Evolutionary conservation across 495 filamentous ascomycete species (phyloP).

Genomic region (Penicillium arizonense): DNA sequence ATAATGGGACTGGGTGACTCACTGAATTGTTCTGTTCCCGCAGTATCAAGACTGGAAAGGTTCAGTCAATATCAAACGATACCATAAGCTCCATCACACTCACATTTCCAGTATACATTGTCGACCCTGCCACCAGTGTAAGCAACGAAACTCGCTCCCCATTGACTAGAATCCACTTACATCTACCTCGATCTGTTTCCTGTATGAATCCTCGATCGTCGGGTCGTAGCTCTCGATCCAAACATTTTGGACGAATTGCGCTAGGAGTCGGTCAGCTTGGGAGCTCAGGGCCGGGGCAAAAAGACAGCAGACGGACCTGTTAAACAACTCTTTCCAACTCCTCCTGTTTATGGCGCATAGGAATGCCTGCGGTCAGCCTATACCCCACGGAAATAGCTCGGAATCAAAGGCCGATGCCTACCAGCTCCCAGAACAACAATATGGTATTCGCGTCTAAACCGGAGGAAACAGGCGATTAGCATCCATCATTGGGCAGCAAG

Average conservation of each 20-base stretch:
- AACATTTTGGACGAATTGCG: constrained; percentile 98
- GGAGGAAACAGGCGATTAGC: constrained; percentile 22
- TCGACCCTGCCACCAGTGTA: constrained; percentile 62
- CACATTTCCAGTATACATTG: constrained; percentile 98
- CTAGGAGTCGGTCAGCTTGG: constrained; percentile 45
- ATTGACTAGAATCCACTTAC: constrained; percentile 52
- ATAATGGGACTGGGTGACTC: constrained; percentile 30
- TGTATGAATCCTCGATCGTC: constrained; percentile 97
- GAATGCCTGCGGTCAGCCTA: constrained; percentile 11
- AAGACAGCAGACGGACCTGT: constrained; percentile 64
- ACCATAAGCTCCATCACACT: constrained; percentile 24
- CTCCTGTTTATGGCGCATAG: constrained; percentile 54
- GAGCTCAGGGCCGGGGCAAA: constrained; percentile 1
- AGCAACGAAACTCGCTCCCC: constrained; percentile 13
- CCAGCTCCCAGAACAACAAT: constrained; percentile 90
- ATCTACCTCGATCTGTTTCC: constrained; percentile 92
- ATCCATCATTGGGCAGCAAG: constrained; percentile 6
- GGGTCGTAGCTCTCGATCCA: constrained; percentile 99
- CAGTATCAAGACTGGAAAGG: constrained; percentile 79
- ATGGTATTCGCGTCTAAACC: constrained; percentile 74
- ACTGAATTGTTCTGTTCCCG: constrained; percentile 98
- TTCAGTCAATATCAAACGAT: constrained; percentile 6
- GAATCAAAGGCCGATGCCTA: constrained; percentile 36
- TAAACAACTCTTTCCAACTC: constrained; percentile 96
- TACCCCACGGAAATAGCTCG: constrained; percentile 1